Conservation (phyloP, 495 filamentous ascomycete genomes). For the Chlorociboria aeruginascens region DNA sequence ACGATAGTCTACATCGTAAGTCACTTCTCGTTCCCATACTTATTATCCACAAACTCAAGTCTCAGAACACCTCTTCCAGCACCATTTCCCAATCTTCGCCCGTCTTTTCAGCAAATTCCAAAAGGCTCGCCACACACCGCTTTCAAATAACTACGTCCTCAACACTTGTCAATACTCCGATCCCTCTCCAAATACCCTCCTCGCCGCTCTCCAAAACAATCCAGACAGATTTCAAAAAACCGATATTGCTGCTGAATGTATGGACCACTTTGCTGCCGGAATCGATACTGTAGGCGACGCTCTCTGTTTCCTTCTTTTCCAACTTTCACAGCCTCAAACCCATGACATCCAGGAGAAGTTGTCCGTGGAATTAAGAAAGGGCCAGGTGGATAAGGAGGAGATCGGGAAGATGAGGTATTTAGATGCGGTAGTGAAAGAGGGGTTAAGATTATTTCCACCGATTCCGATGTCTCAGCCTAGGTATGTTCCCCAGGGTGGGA, state of each 20-base stretch:
- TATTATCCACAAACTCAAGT: background rate
- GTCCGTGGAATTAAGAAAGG: slow-evolving; percentile 30
- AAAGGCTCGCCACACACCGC: slow-evolving; percentile 7
- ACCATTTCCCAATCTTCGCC: slow-evolving; percentile 8
- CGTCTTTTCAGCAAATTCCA: slow-evolving; percentile 5
- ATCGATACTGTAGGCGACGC: slow-evolving; percentile 58
- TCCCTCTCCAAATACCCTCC: slow-evolving; percentile 20
- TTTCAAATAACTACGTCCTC: slow-evolving; percentile 10
- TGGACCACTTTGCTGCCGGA: slow-evolving; percentile 41
- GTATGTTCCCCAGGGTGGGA: slow-evolving; percentile 41
- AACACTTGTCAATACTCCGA: slow-evolving; percentile 12
- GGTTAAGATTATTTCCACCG: slow-evolving; percentile 43
- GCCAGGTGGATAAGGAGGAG: slow-evolving; percentile 17
- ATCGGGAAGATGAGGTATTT: slow-evolving; percentile 46
- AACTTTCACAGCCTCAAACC: slow-evolving; percentile 37
- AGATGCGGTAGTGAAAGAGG: slow-evolving; percentile 50
- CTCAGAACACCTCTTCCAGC: slow-evolving; percentile 9
- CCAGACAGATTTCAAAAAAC: slow-evolving; percentile 20
- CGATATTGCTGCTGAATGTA: slow-evolving; percentile 34
- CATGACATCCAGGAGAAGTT: slow-evolving; percentile 32
- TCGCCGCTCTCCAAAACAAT: slow-evolving; percentile 22
- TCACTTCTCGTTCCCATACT: background rate
- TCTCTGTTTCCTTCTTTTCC: slow-evolving; percentile 54
- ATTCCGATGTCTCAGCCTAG: slow-evolving; percentile 58
- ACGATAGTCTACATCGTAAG: slow-evolving; percentile 50